These are phyloP conservation scores for Cryptosporidium tyzzeri DNA, from an alignment of 169 alveolate genomes.

Conservation along the genomic window DNA sequence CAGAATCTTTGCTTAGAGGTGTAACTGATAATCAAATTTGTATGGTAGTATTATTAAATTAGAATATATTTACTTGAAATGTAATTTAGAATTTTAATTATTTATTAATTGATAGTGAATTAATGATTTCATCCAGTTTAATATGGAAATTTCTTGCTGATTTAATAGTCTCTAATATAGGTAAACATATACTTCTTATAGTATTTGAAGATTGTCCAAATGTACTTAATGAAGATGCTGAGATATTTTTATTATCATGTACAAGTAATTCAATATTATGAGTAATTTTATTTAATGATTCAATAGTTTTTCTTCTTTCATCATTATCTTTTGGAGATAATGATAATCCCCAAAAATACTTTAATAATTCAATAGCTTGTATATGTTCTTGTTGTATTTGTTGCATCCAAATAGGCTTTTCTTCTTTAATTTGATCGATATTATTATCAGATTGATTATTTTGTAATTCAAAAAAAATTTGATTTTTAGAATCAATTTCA, in stretches of 20 bases:
- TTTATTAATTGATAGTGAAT: constrained; percentile 10
- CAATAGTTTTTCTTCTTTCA: constrained; percentile 56
- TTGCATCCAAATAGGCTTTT: constrained; percentile 47
- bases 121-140: constrained; percentile 43
- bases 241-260: constrained; percentile 61
- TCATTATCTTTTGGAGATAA: constrained; percentile 48
- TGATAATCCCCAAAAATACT: constrained; percentile 40
- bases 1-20: constrained; percentile 66
- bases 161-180: constrained; percentile 60
- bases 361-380: constrained; percentile 46
- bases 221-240: constrained; percentile 64
- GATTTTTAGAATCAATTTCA: background rate
- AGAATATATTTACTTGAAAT: background rate
- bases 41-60: constrained; percentile 25
- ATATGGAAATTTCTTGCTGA: constrained; percentile 51
- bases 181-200: constrained; percentile 38
- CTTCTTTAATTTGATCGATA: background rate
- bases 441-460: background rate
- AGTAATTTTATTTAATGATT: constrained; percentile 37
- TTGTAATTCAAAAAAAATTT: background rate
- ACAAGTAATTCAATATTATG: constrained; percentile 67
- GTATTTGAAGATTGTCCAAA: constrained; percentile 53
- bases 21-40: constrained; percentile 55
- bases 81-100: background rate
- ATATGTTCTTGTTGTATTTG: constrained; percentile 44